Base-by-base conservation (phyloP, 768 basidiomycete genomes). In the Tricholoma flavovirens region DNA sequence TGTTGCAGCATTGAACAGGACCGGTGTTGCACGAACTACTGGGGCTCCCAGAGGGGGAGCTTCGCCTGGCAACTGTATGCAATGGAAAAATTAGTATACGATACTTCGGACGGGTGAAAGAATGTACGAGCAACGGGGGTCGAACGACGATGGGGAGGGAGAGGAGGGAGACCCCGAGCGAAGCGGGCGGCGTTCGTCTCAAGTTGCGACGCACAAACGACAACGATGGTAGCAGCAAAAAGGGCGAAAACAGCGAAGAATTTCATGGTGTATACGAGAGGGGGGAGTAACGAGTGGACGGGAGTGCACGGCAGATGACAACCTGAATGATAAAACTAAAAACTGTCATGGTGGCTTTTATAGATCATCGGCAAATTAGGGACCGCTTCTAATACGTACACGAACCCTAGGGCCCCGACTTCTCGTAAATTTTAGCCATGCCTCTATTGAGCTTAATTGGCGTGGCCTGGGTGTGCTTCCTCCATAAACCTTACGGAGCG, bases 121-220 rank as follows among this genome's bases (percentile, higher is more conserved):
- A 11, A 71, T 72, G 49, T 54, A 79, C 78, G 52, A 6, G 22
- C 59, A 7, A 69, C 64, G 11, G 67, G 69, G 0, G 75, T 72
- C 1, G 59, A 72, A 24, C 75, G 71, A 32, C 73, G 73, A 0
- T 61, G 61, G n/a, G 83, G 83, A 1, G 78, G 68, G 1, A 73
- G 64, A 15, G 81, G 83, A 26, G 73, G 65, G 4, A 84, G 67
- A 10, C 83, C 82, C 17, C 79, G 80, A 54, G 80, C 62, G 48
- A 85, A 57, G 35, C 83, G 80, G 11, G 75, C 57, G 0, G 76
- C 83, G 52, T 84, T 84, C 49, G 79, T 78, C 53, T 79, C 77
- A 29, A 64, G 59, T 21, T 66, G 56, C 12, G 69, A 67, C 11
- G 71, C 70, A n/a, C 71, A 73, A 59, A 72, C 73, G 8, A 66